Evolutionary conservation across 805 yeast species (phyloP).

Genomic region (Komagataella phaffii): DNA sequence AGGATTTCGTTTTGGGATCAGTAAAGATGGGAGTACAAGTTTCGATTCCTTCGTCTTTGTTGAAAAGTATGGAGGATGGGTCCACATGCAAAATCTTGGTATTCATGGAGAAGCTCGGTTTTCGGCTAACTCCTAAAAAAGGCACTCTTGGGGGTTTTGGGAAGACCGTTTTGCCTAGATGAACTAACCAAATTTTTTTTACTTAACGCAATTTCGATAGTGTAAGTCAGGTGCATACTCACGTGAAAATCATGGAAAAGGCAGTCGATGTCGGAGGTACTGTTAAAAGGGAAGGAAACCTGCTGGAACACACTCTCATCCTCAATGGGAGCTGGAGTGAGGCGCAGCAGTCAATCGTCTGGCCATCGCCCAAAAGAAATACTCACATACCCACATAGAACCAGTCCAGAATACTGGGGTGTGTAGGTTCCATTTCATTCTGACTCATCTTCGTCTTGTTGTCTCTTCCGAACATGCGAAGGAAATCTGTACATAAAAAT

Average conservation of each 20-base stretch:
- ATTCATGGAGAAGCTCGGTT: slow-evolving; percentile 2
- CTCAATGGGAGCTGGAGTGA: neutral
- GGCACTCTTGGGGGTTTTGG: neutral
- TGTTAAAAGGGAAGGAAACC: neutral
- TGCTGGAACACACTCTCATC: neutral
- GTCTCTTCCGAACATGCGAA: neutral
- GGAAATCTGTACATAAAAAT: neutral
- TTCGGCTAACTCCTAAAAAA: neutral
- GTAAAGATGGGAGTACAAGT: slow-evolving; percentile 23
- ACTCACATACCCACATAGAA: neutral
- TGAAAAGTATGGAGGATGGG: slow-evolving; percentile 36
- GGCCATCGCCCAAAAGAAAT: neutral
- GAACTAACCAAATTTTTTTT: neutral
- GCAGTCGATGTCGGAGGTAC: neutral
- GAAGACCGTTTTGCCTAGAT: neutral
- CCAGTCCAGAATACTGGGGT: neutral
- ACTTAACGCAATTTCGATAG: neutral
- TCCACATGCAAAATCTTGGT: slow-evolving; percentile 43
- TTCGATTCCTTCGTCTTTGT: slow-evolving; percentile 18
- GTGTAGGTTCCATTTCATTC: neutral
- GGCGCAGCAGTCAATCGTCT: neutral
- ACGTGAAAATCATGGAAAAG: neutral
- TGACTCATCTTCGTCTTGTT: neutral
- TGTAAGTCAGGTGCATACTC: neutral
- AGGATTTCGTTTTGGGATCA: slow-evolving; percentile 37